Conservation (phyloP, 768 basidiomycete genomes). For the Pleurotus giganteus region DNA sequence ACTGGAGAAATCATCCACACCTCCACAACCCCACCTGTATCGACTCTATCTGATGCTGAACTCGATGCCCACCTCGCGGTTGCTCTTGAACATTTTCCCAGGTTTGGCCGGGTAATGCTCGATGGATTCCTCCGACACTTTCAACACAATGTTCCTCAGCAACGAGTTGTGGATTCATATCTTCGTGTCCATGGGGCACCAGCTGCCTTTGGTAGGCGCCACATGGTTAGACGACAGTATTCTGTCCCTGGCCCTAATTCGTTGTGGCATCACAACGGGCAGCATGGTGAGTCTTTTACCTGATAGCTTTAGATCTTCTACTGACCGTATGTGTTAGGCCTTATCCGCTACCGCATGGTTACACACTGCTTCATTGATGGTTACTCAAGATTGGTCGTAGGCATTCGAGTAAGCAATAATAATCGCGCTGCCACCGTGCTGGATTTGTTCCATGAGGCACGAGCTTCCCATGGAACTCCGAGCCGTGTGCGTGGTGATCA, state of each 20-base stretch:
- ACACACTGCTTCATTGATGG: slow-evolving; percentile 32
- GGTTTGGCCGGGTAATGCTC: slow-evolving; percentile 17
- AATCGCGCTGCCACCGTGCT: slow-evolving; percentile 26
- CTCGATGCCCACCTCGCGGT: slow-evolving; percentile 12
- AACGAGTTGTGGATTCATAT: slow-evolving; percentile 14
- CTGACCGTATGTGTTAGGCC: slow-evolving; percentile 12
- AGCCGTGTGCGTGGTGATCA: slow-evolving; percentile 26
- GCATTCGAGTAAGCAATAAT: slow-evolving; percentile 23
- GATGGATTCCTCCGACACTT: slow-evolving; percentile 11
- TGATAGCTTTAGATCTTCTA: not conserved
- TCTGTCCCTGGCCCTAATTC: slow-evolving; percentile 27
- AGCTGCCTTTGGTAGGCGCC: slow-evolving; percentile 15
- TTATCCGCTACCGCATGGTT: slow-evolving; percentile 26
- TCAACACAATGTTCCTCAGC: slow-evolving; percentile 14
- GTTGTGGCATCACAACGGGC: slow-evolving; percentile 32
- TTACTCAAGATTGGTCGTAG: slow-evolving; percentile 18
- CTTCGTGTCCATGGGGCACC: slow-evolving; percentile 15
- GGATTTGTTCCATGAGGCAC: slow-evolving; percentile 16
- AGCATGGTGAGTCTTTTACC: slow-evolving; percentile 22
- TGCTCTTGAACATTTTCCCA: slow-evolving; percentile 16
- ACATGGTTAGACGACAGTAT: slow-evolving; percentile 21
- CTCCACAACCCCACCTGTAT: slow-evolving; percentile 7
- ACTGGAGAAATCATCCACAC: slow-evolving; percentile 13
- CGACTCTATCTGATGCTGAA: slow-evolving; percentile 14
- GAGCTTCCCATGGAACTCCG: slow-evolving; percentile 16